A percentile compares a stretch with the other conserved stretches of the same genome.
Conservation (phyloP, 176 grass and related monocot genomes). For the Phoenix roebelenii region DNA sequence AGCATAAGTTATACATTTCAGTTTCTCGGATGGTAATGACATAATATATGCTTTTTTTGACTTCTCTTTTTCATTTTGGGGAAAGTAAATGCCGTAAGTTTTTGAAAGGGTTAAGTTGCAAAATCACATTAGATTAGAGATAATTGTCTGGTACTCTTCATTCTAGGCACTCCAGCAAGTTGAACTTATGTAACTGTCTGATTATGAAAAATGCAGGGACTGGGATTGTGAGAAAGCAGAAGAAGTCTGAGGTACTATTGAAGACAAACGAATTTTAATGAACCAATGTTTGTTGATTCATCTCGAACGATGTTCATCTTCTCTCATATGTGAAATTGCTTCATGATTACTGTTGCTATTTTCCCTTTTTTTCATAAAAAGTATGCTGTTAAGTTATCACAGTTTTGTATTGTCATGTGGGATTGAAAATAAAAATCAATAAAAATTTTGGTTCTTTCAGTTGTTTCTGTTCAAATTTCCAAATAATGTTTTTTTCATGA, state of each 20-base stretch:
- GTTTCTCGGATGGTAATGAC: background rate
- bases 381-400: too few relatives aligned
- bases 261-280: slow-evolving; percentile 6
- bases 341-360: too few relatives aligned
- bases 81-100: too few relatives aligned
- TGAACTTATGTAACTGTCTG: slow-evolving; percentile 2
- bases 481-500: too few relatives aligned
- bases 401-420: too few relatives aligned
- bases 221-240: slow-evolving; percentile 31
- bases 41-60: background rate
- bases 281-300: background rate
- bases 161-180: slow-evolving; percentile 11
- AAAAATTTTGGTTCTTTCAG: too few relatives aligned
- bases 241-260: slow-evolving; percentile 38
- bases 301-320: background rate
- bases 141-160: background rate
- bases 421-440: too few relatives aligned
- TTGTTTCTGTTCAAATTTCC: too few relatives aligned
- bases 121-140: background rate
- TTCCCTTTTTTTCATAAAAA: too few relatives aligned
- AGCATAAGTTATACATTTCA: background rate
- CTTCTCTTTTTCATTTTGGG: background rate
- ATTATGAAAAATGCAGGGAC: slow-evolving; percentile 34
- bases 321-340: too few relatives aligned
- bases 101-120: background rate